phyloP scores from a whole-genome alignment of 805 yeast species.

The Wickerhamiella australiensis region DNA sequence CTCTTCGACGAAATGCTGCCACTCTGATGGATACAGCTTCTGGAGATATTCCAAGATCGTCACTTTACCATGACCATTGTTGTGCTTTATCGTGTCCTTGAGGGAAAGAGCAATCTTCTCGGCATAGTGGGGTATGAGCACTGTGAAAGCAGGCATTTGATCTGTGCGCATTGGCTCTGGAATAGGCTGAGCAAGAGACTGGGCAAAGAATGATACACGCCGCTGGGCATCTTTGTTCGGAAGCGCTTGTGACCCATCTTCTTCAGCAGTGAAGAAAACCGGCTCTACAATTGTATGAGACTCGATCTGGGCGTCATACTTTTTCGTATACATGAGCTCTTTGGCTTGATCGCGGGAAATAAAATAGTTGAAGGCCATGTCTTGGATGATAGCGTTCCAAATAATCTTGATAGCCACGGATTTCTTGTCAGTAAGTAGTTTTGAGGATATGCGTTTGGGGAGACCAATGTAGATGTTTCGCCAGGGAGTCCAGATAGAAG shows the following conservation, averaged over 20 bases:
- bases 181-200: constrained; percentile 75
- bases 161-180: constrained; percentile 55
- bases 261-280: constrained; percentile 66
- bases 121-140: constrained; percentile 73
- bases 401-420: constrained; percentile 30
- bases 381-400: constrained; percentile 75
- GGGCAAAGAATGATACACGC: constrained; percentile 80
- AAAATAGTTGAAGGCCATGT: constrained; percentile 73
- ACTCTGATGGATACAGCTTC: constrained; percentile 56
- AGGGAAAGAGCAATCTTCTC: constrained; percentile 69
- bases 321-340: constrained; percentile 43
- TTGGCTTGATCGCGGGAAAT: constrained; percentile 62
- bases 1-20: constrained; percentile 72
- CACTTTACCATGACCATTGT: constrained; percentile 47
- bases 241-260: constrained; percentile 56
- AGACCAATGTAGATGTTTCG: constrained; percentile 62
- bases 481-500: constrained; percentile 85
- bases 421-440: constrained; percentile 44
- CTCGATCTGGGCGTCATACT: constrained; percentile 27
- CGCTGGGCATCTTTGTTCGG: constrained; percentile 69
- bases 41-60: constrained; percentile 74
- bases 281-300: constrained; percentile 48
- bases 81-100: constrained; percentile 63
- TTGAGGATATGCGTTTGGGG: constrained; percentile 64
- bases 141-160: constrained; percentile 72